A percentile compares a stretch with the other conserved stretches of the same genome.
phyloP scores from a whole-genome alignment of 1,284 basidiomycete genomes.

The Trichosporon sp. region DNA sequence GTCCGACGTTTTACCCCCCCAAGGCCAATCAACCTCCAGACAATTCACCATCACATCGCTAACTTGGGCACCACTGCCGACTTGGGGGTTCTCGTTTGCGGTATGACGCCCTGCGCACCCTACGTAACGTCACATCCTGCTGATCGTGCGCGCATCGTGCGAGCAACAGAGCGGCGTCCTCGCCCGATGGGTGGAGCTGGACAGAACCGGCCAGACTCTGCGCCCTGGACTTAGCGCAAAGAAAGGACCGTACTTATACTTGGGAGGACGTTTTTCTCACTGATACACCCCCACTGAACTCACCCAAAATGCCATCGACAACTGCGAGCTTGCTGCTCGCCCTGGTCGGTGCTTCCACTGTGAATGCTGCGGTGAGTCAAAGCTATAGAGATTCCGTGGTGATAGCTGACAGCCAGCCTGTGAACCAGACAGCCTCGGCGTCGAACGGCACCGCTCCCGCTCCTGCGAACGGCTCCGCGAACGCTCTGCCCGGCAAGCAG shows the following conservation, averaged over 20 bases:
- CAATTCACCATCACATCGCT: background rate
- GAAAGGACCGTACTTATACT: background rate
- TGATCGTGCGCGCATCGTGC: conserved; percentile 2
- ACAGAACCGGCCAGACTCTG: background rate
- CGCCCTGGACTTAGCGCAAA: background rate
- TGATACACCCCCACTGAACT: background rate
- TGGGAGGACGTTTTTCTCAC: background rate
- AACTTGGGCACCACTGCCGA: background rate
- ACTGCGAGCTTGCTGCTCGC: conserved; percentile 12
- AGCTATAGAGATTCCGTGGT: too few species aligned
- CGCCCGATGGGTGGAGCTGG: background rate
- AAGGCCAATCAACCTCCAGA: background rate
- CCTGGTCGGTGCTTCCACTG: background rate
- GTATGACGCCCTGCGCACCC: background rate
- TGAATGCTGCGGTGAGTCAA: background rate
- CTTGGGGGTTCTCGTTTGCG: background rate
- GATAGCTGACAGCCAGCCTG: background rate
- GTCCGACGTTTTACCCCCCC: background rate
- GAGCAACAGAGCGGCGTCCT: background rate
- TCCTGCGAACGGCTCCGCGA: background rate
- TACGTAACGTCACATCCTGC: background rate
- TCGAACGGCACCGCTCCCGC: background rate
- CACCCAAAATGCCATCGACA: conserved; percentile 2
- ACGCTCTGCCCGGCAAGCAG: background rate
- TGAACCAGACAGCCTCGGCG: background rate